A percentile compares a stretch with the other conserved stretches of the same genome.
Conservation (phyloP, 1,284 basidiomycete genomes). For the Tetrapyrgos nigripes region DNA sequence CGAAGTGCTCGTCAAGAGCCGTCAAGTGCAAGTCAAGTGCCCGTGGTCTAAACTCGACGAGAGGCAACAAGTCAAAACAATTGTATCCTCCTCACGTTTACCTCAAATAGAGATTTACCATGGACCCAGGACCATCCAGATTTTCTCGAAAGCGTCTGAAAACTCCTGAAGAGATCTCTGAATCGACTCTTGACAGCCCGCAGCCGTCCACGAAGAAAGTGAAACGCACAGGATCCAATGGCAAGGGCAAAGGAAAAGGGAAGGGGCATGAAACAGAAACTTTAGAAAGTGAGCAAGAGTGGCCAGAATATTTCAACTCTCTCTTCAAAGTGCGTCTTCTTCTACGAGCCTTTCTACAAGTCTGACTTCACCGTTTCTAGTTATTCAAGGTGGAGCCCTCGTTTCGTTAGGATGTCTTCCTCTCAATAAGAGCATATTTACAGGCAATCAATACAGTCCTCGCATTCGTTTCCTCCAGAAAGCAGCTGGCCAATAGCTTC, state of each 20-base stretch:
- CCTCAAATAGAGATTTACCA: too few relatives aligned
- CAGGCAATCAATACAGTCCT: slow-evolving; percentile 91
- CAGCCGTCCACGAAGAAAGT: background rate
- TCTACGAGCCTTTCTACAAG: background rate
- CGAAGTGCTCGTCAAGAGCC: too few relatives aligned
- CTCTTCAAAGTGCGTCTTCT: slow-evolving; percentile 40
- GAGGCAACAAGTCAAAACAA: too few relatives aligned
- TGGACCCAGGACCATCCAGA: too few relatives aligned
- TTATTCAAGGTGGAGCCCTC: slow-evolving; percentile 42
- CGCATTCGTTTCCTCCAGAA: slow-evolving; percentile 86
- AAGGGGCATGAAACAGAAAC: slow-evolving; percentile 22
- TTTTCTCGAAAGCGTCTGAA: too few relatives aligned
- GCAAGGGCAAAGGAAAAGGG: background rate
- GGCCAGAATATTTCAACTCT: slow-evolving; percentile 67
- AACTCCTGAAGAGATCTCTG: background rate
- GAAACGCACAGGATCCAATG: background rate
- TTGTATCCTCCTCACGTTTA: too few relatives aligned
- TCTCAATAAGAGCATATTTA: slow-evolving; percentile 24
- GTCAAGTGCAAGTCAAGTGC: too few relatives aligned
- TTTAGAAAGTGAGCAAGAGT: slow-evolving; percentile 31
- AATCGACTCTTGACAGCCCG: background rate
- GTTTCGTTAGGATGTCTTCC: background rate
- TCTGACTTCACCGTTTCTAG: slow-evolving; percentile 26
- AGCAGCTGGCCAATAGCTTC: slow-evolving; percentile 85
- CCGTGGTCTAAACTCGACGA: too few relatives aligned